These are phyloP conservation scores for Juglanconis sp. DNA, from an alignment of 2,329 filamentous ascomycete species.

Conservation along the genomic window DNA sequence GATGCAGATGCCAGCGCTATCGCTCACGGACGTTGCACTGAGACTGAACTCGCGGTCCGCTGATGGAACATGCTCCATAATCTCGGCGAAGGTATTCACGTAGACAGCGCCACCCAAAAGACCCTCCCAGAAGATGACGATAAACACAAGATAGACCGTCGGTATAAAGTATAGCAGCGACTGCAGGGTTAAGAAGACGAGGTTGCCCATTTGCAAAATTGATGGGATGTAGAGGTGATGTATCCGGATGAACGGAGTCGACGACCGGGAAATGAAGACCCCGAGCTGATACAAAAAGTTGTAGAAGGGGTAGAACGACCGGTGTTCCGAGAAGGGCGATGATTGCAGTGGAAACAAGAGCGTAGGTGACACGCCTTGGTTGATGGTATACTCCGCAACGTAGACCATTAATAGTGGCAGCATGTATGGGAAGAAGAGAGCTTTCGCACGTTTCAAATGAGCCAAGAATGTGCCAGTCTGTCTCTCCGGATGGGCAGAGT, in stretches of 20 bases:
- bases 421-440: constrained; percentile 79
- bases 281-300: constrained; percentile 92
- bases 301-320: constrained; percentile 92
- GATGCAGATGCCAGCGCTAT: constrained; percentile 85
- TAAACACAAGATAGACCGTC: constrained; percentile 79
- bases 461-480: constrained; percentile 34
- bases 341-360: constrained; percentile 76
- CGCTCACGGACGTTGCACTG: constrained; percentile 85
- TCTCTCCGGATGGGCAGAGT: constrained; percentile 31
- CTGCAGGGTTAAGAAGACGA: constrained; percentile 70
- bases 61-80: constrained; percentile 74
- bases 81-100: constrained; percentile 93
- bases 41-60: constrained; percentile 88
- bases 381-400: constrained; percentile 95
- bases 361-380: constrained; percentile 88
- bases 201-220: constrained; percentile 75
- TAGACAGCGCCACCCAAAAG: constrained; percentile 88
- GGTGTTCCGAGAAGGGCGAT: constrained; percentile 76
- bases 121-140: constrained; percentile 90
- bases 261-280: constrained; percentile 91
- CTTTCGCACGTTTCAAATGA: constrained; percentile 64
- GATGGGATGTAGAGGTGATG: constrained; percentile 79
- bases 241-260: constrained; percentile 80
- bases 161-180: constrained; percentile 79
- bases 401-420: constrained; percentile 88